These are phyloP conservation scores for Sporothrix variecibatus DNA, from an alignment of 2,329 filamentous ascomycete species.

Conservation along the genomic window DNA sequence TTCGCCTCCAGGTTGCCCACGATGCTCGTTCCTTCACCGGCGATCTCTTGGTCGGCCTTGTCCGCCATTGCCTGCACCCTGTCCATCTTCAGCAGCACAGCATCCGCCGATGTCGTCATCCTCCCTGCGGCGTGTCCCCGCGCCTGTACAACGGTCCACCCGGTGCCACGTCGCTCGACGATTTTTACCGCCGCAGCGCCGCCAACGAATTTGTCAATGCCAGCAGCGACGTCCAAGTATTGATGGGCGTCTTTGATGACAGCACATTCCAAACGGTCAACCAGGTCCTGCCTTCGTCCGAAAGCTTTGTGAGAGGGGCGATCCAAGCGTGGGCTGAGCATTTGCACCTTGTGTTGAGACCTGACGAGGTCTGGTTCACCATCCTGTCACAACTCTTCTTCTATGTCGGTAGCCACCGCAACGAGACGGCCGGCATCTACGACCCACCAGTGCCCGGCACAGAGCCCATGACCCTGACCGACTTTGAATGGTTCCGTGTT, in stretches of 20 bases:
- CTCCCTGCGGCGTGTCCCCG: slow-evolving; percentile 35
- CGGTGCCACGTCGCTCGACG: slow-evolving; percentile 26
- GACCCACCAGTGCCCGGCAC: slow-evolving; percentile 43
- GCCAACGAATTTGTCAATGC: slow-evolving; percentile 32
- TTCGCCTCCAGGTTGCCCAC: neutral
- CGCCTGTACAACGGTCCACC: slow-evolving; percentile 12
- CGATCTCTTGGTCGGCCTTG: neutral
- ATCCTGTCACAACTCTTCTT: slow-evolving; percentile 54
- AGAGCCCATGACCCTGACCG: slow-evolving; percentile 43
- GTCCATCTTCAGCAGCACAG: neutral
- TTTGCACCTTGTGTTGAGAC: slow-evolving; percentile 52
- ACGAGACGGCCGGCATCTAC: slow-evolving; percentile 49
- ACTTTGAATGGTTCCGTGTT: slow-evolving; percentile 33
- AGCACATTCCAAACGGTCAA: slow-evolving; percentile 25
- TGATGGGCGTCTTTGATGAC: slow-evolving; percentile 34
- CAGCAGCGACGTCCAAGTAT: slow-evolving; percentile 30
- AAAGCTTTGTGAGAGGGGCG: slow-evolving; percentile 48
- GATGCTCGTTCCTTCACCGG: neutral
- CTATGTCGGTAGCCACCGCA: slow-evolving; percentile 51
- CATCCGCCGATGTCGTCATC: slow-evolving; percentile 27
- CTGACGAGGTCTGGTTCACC: slow-evolving; percentile 59
- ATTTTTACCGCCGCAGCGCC: slow-evolving; percentile 31
- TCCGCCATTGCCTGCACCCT: neutral
- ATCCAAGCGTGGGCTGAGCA: slow-evolving; percentile 53
- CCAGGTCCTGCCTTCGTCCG: slow-evolving; percentile 35